Base-by-base conservation (phyloP, 495 filamentous ascomycete species). In the Penicillium lividum region DNA sequence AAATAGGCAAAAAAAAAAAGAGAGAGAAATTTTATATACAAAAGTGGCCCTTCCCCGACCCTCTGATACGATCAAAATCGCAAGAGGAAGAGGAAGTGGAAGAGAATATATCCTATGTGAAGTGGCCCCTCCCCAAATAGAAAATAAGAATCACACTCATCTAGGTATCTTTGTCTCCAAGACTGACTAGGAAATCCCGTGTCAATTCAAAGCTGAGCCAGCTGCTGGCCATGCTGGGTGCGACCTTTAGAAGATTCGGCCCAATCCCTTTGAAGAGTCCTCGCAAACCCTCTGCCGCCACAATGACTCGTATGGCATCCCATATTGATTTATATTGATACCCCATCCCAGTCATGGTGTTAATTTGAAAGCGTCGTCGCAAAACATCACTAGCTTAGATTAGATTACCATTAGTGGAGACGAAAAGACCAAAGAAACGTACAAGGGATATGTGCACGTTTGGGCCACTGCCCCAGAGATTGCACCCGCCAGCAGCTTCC, bases 301-400 rank as follows among this genome's bases (percentile, higher is more conserved):
- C 68, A 64, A 98, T 98, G 25, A 90, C 81, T 45, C 78, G 82
- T 48, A 98, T 77, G 5, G 94, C 94, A 68, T 97, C 91, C 63
- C 84, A 82, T 42, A 98, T 88, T 16, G 85, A 86, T 63, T 86
- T 91, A 76, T 98, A 98, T 70, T 92, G 84, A 65, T 97, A 98
- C 43, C 94, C 95, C 86, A 98, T 93, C n/a, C 93, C 93, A 28
- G 87, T 90, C 94, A 98, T 98, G 50, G 93, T 98, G 69, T 98
- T 98, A 75, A 98, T 96, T 64, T 98, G 94, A 67, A 98, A 98
- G 30, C 94, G 83, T 50, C 94, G 86, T 16, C 94, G 89, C n/a
- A 98, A 82, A 1, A 98, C 95, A 73, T 97, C 92, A 67, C 92
- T 95, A 57, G 27, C 10, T 29, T 18, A 9, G 8, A 47, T 55